Base-by-base conservation (phyloP, 371 early-diverging fungal genomes). In the Saksenaea oblongispora region DNA sequence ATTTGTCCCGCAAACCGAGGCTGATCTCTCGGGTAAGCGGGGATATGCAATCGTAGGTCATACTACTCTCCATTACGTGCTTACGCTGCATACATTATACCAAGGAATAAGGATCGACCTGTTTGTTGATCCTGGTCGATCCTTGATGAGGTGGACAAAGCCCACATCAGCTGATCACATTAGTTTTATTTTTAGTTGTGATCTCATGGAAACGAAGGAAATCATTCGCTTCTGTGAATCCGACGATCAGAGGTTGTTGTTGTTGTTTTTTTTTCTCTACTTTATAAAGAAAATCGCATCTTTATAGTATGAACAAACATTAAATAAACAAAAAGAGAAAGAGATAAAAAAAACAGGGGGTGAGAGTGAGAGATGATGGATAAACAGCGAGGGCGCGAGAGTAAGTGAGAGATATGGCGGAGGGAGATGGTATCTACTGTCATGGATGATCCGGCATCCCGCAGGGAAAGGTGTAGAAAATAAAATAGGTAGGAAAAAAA, bases 391-490 rank as follows among this genome's bases (percentile, higher is more conserved):
- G 51, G 58, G 93, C 89, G 81, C 93, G 93, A 47, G 91, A 90
- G 72, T 84, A 94, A 63, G 91, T n/a, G 91, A 42, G 88, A 91
- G 51, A 95, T 79, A 26, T n/a, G 94, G 82, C 53, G 94, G 74
- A 5, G 94, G 94, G 54, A 94, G 87, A 74, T 94, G 94, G 72
- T 89, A 92, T 47, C 51, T 47, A 47, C 51, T 47, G 51, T 7
- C 51, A 10, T 8, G 51, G 51, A 47, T 47, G 51, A 47, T 39
- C 51, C 51, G 22, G 51, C 51, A 47, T 47, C 51, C 22, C 22
- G 24, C 51, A 47, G 51, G 22, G 51, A 55, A 55, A 17, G 35
- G 27, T 10, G 31, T 14, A 17, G 53, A 17, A 27, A 28, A 26
- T 28, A 34, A 26, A 26, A 54, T 18, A 26, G 26, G 18, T n/a